Percentiles rank a stretch among this genome's conserved stretches.
Conservation (phyloP, 2,329 filamentous ascomycete genomes). For the Aureobasidium sp. region DNA sequence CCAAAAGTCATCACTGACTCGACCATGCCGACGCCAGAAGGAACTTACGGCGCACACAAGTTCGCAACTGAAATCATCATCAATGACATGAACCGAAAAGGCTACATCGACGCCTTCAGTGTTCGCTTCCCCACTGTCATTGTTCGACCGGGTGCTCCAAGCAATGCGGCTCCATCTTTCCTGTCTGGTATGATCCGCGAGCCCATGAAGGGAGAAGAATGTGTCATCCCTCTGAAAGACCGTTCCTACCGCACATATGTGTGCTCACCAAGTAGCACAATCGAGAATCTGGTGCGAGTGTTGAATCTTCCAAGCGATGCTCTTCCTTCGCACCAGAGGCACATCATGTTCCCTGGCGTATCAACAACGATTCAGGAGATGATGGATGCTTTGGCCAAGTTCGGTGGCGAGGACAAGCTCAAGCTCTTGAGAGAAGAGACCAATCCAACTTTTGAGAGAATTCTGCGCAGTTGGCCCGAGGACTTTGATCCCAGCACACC, state of each 20-base stretch:
- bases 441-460: neutral
- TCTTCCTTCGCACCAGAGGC: neutral
- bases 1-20: neutral
- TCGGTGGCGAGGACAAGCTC: neutral
- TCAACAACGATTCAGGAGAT: neutral
- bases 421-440: neutral
- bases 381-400: neutral
- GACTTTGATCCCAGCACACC: neutral
- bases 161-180: neutral
- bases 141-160: neutral
- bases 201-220: neutral
- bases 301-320: neutral
- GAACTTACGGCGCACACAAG: neutral
- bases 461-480: neutral
- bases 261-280: neutral
- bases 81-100: conserved; percentile 1
- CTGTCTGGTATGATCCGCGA: neutral
- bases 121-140: neutral
- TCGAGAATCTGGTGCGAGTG: neutral
- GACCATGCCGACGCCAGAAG: neutral
- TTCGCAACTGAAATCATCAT: neutral
- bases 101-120: neutral
- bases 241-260: neutral
- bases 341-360: neutral
- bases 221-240: neutral